These are phyloP conservation scores for Scheffersomyces lignicola DNA, from an alignment of 1,139 yeast species.

Conservation along the genomic window DNA sequence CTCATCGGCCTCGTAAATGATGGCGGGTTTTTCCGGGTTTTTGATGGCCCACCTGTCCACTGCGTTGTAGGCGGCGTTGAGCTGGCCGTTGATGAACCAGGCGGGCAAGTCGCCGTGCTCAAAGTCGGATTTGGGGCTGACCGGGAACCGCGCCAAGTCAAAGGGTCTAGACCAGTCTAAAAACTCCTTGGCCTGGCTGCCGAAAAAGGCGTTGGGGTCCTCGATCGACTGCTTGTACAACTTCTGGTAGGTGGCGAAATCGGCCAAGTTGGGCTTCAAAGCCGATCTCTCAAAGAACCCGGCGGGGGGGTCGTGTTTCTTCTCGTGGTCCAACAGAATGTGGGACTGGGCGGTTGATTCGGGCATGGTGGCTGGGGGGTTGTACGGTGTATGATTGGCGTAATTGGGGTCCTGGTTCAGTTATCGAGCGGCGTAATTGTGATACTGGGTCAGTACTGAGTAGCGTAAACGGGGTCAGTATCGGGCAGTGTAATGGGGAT, in stretches of 20 bases:
- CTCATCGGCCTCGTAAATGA: slow-evolving; percentile 80
- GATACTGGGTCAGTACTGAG: no score
- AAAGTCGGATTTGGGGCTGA: slow-evolving; percentile 49
- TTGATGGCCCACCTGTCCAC: slow-evolving; percentile 79
- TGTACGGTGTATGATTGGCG: no score
- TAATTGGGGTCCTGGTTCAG: no score
- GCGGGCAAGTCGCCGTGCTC: slow-evolving; percentile 67
- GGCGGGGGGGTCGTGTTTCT: slow-evolving; percentile 48
- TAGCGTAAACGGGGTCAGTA: no score
- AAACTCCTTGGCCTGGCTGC: slow-evolving; percentile 55
- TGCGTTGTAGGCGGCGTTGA: slow-evolving; percentile 76
- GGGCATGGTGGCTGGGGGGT: no score
- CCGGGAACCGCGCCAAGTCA: slow-evolving; percentile 57
- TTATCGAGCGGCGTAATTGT: no score
- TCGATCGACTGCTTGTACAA: slow-evolving; percentile 68
- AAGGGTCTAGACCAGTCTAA: slow-evolving; percentile 68
- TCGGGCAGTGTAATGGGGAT: no score
- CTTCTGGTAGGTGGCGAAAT: slow-evolving; percentile 56
- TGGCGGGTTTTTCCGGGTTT: slow-evolving; percentile 73
- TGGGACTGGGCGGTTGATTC: slow-evolving; percentile 20
- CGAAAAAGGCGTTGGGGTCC: slow-evolving; percentile 65
- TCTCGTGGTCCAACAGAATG: slow-evolving; percentile 45
- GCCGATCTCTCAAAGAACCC: slow-evolving; percentile 57
- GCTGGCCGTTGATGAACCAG: slow-evolving; percentile 77
- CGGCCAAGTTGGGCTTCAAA: slow-evolving; percentile 47